phyloP scores from a whole-genome alignment of 1,284 basidiomycete genomes.

The Leccinum variabile region DNA sequence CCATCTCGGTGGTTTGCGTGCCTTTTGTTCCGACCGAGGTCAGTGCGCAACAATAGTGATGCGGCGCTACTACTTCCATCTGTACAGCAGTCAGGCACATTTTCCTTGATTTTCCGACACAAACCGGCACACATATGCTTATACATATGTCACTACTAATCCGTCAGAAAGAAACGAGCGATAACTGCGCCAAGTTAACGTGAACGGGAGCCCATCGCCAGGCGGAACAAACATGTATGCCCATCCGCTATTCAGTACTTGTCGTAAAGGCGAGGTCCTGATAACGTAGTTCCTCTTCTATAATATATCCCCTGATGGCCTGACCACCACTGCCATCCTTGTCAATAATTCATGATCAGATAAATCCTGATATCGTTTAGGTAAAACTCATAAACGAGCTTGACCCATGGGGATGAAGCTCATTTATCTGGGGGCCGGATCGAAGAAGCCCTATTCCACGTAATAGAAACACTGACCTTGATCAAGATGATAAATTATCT shows the following conservation, averaged over 20 bases:
- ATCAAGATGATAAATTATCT: not conserved
- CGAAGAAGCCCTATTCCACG: not conserved
- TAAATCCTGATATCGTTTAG: not conserved
- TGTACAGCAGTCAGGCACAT: constrained; percentile 5
- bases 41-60: constrained; percentile 1
- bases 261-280: not conserved
- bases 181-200: not conserved
- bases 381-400: not conserved
- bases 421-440: not conserved
- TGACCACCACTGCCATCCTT: constrained; percentile 12
- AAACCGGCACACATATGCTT: not conserved
- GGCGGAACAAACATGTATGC: not conserved
- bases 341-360: not conserved
- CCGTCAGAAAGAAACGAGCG: not conserved
- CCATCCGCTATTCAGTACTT: not conserved
- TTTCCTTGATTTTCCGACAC: not conserved
- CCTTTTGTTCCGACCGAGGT: constrained; percentile 7
- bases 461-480: not conserved
- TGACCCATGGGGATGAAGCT: not conserved
- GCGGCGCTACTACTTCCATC: not conserved
- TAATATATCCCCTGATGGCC: constrained; percentile 2
- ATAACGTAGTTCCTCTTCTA: not conserved
- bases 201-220: not conserved
- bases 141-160: constrained; percentile 3
- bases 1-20: constrained; percentile 4